Conservation (phyloP, 306 rosid species). For the Vachellia pachyceras region DNA sequence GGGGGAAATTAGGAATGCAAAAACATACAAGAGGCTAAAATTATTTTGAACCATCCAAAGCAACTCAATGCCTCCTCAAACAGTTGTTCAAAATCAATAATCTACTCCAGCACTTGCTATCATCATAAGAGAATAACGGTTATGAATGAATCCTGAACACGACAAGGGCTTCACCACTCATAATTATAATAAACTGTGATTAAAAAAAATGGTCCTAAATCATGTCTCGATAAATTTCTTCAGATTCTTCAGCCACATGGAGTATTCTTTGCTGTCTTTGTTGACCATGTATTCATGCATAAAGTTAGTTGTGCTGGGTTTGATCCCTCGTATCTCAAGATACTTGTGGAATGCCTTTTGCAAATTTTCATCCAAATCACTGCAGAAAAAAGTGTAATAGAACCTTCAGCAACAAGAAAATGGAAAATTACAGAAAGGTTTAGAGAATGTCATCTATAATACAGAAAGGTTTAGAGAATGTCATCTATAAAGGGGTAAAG, state of each 20-base stretch:
- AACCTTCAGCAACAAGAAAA: slow-evolving; percentile 9
- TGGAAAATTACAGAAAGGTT: neutral
- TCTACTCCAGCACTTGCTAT: slow-evolving; percentile 9
- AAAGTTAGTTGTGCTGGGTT: slow-evolving; percentile 57
- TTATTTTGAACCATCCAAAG: neutral
- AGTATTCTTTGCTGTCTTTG: slow-evolving; percentile 73
- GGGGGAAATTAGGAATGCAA: slow-evolving; percentile 1
- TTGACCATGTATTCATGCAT: slow-evolving; percentile 72
- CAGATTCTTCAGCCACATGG: slow-evolving; percentile 79
- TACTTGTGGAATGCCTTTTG: slow-evolving; percentile 80
- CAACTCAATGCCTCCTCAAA: slow-evolving; percentile 23
- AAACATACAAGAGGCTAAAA: neutral
- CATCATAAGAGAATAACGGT: slow-evolving; percentile 28
- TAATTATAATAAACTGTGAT: neutral
- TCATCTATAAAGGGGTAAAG: neutral
- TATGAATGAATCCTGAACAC: slow-evolving; percentile 30
- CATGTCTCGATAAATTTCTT: slow-evolving; percentile 73
- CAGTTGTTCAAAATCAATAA: slow-evolving; percentile 23
- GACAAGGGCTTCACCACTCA: slow-evolving; percentile 19
- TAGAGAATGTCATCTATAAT: neutral
- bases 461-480: neutral
- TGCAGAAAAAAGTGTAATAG: slow-evolving; percentile 31
- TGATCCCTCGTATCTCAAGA: slow-evolving; percentile 80
- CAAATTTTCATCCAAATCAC: slow-evolving; percentile 90
- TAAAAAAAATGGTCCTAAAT: slow-evolving; percentile 23